A percentile compares a stretch with the other conserved stretches of the same genome.
These are phyloP conservation scores for Phialemoniopsis sp. DNA, from an alignment of 2,329 filamentous ascomycete genomes.

Conservation along the genomic window DNA sequence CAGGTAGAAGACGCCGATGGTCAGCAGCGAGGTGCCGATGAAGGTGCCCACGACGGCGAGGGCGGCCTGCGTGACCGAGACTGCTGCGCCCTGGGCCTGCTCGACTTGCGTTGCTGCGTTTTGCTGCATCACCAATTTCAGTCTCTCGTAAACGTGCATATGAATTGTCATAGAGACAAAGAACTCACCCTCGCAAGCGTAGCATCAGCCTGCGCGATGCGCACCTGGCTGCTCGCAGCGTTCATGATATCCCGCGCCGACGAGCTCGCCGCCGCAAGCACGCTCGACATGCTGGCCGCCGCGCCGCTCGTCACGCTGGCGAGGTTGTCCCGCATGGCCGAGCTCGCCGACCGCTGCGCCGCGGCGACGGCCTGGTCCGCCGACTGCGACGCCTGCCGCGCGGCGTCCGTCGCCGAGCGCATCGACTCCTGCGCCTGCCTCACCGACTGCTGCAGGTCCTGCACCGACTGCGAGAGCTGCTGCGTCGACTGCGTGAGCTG, in stretches of 20 bases:
- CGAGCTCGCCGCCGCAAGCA: conserved; percentile 18
- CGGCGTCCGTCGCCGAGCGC: conserved; percentile 16
- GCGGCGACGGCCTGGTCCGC: conserved; percentile 14
- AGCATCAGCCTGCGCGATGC: conserved; percentile 23
- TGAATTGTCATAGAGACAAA: not conserved
- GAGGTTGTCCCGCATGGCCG: conserved; percentile 16
- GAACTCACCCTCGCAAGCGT: conserved; percentile 20
- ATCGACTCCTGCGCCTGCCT: conserved; percentile 19
- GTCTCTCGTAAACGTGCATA: too few relatives aligned
- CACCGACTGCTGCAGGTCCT: conserved; percentile 21
- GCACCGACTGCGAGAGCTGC: conserved; percentile 20
- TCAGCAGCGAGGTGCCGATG: conserved; percentile 34
- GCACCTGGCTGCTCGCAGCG: conserved; percentile 18
- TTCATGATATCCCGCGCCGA: conserved; percentile 14
- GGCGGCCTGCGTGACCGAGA: conserved; percentile 35
- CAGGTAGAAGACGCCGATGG: conserved; percentile 28
- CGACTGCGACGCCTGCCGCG: conserved; percentile 12
- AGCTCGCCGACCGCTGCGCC: conserved; percentile 18
- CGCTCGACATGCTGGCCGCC: conserved; percentile 15
- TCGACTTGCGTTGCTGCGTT: conserved; percentile 23
- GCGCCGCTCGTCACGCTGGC: conserved; percentile 20
- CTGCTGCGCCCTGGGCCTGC: conserved; percentile 28
- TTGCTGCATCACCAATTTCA: conserved; percentile 5
- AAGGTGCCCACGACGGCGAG: conserved; percentile 36
- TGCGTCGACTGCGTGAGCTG: conserved; percentile 22